Conservation (phyloP, 495 filamentous ascomycete species). For the Neurospora sp. region DNA sequence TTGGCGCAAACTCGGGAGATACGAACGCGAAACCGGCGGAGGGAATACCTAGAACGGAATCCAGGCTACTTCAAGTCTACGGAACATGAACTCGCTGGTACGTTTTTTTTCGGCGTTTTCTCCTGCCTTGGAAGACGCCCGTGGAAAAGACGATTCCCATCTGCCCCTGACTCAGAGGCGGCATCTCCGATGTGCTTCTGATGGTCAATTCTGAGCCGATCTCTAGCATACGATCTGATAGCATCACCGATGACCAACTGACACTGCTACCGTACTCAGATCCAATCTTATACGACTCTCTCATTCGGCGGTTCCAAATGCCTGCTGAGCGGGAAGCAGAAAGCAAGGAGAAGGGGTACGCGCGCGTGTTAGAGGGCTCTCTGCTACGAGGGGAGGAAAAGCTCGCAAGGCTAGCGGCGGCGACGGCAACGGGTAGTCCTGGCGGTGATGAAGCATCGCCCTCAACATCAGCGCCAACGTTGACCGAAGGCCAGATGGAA, state of each 20-base stretch:
- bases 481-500: background rate
- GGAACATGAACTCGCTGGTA: conserved; percentile 38
- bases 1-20: conserved; percentile 24
- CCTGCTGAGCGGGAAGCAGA: conserved; percentile 62
- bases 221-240: background rate
- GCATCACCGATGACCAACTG: background rate
- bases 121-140: background rate
- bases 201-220: background rate
- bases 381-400: conserved; percentile 64
- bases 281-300: conserved; percentile 68
- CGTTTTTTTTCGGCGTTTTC: background rate
- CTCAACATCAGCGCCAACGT: background rate
- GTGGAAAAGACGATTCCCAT: background rate
- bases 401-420: conserved; percentile 48
- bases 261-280: conserved; percentile 35
- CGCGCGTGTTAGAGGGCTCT: conserved; percentile 61
- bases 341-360: conserved; percentile 61
- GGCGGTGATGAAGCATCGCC: background rate
- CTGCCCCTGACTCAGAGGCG: background rate
- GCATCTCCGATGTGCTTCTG: background rate
- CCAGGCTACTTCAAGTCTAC: conserved; percentile 28
- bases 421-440: conserved; percentile 18
- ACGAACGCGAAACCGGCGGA: conserved; percentile 31
- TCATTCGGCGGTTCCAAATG: conserved; percentile 70
- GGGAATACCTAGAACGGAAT: conserved; percentile 32